phyloP scores from a whole-genome alignment of 495 filamentous ascomycete species.

The Penicillium verhagenii region DNA sequence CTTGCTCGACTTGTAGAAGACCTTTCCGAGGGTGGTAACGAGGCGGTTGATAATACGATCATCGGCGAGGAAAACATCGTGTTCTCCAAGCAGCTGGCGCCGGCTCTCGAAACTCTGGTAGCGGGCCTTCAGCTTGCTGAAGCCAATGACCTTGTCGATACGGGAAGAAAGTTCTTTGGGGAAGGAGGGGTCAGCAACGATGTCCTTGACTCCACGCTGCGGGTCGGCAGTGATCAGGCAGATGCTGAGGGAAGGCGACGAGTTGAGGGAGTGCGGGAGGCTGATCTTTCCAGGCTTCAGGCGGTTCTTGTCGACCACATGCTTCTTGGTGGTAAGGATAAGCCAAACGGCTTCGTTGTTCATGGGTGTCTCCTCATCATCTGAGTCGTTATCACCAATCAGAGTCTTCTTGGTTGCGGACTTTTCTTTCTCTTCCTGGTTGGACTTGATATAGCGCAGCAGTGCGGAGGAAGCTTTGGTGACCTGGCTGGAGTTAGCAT shows the following conservation, averaged over 20 bases:
- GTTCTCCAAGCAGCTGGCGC: conserved; percentile 76
- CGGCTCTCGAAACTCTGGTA: conserved; percentile 85
- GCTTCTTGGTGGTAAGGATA: conserved; percentile 84
- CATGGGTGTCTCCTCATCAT: conserved; percentile 35
- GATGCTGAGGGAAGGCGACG: conserved; percentile 59
- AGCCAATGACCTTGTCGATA: conserved; percentile 78
- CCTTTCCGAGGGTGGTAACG: conserved; percentile 77
- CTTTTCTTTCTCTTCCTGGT: conserved; percentile 55
- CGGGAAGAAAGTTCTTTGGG: conserved; percentile 66
- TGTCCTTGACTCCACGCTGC: conserved; percentile 86
- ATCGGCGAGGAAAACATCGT: conserved; percentile 87
- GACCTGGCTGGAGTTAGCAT: conserved; percentile 46
- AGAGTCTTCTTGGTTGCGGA: conserved; percentile 67
- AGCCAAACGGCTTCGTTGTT: conserved; percentile 77
- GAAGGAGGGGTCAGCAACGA: conserved; percentile 71
- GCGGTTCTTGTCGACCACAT: conserved; percentile 69
- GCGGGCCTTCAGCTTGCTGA: conserved; percentile 78
- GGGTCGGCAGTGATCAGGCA: conserved; percentile 86
- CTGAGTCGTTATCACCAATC: conserved; percentile 58
- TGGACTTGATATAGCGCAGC: conserved; percentile 72
- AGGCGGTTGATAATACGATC: conserved; percentile 75
- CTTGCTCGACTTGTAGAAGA: conserved; percentile 82
- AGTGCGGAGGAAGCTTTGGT: conserved; percentile 80
- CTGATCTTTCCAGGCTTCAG: conserved; percentile 74
- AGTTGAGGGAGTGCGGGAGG: conserved; percentile 69